Evolutionary conservation across 257 asterid genomes (phyloP).

Genomic region (Gentiana dahurica): DNA sequence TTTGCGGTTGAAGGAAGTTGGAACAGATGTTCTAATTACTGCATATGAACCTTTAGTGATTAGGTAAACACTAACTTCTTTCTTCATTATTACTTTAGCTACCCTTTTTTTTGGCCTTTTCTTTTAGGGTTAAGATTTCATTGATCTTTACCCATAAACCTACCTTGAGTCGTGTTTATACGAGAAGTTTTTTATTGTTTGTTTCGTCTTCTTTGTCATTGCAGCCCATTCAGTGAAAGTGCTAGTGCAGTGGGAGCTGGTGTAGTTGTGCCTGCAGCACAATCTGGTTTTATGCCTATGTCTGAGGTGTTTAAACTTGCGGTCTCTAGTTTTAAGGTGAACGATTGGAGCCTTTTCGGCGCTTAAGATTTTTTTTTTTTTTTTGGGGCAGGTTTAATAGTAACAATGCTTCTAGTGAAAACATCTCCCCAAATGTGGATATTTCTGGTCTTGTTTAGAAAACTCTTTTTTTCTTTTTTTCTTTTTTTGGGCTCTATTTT

Average conservation of each 20-base stretch:
- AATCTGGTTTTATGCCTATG: conserved; percentile 68
- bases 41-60: conserved; percentile 79
- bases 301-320: conserved; percentile 61
- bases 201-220: conserved; percentile 7
- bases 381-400: neutral
- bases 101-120: no score
- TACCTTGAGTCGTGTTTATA: no score
- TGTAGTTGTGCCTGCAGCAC: conserved; percentile 55
- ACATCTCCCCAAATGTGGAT: no score
- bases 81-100: neutral
- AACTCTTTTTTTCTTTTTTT: no score
- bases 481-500: no score
- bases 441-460: no score
- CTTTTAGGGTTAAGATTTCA: no score
- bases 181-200: neutral
- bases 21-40: conserved; percentile 66
- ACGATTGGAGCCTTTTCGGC: conserved; percentile 73
- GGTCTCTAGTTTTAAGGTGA: conserved; percentile 65
- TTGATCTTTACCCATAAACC: no score
- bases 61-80: conserved; percentile 39
- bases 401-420: neutral
- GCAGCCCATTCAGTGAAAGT: conserved; percentile 75
- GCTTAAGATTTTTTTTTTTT: conserved; percentile 18
- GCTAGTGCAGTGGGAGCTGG: conserved; percentile 77
- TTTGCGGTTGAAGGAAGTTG: conserved; percentile 81